Evolutionary conservation across 106 monocot species (phyloP).

Genomic region (Allium fistulosum): DNA sequence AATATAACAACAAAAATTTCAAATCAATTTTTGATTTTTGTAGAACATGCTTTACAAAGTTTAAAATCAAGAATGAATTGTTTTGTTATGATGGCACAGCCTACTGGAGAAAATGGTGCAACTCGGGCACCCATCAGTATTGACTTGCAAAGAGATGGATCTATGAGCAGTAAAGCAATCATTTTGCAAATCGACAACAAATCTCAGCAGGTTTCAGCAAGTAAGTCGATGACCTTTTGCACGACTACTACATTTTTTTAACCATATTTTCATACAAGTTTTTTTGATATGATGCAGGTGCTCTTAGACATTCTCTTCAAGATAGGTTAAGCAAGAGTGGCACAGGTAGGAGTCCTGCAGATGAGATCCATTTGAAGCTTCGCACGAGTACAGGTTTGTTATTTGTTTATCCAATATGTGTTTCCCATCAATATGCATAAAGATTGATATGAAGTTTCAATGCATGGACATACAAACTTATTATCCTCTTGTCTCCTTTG

Average conservation of each 20-base stretch:
- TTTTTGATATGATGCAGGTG: conserved; percentile 41
- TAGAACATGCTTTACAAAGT: neutral
- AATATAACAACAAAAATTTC: too few relatives aligned
- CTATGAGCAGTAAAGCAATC: conserved; percentile 73
- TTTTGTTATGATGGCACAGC: conserved; percentile 31
- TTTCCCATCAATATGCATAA: too few relatives aligned
- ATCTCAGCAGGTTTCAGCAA: conserved; percentile 96
- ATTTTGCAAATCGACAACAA: conserved; percentile 86
- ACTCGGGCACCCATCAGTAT: conserved; percentile 84
- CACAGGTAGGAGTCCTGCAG: conserved; percentile 37
- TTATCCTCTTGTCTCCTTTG: too few relatives aligned
- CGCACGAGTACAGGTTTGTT: conserved; percentile 74
- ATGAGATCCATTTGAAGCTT: conserved; percentile 87
- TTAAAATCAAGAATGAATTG: neutral
- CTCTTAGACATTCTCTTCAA: conserved; percentile 86
- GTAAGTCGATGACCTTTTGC: conserved; percentile 18
- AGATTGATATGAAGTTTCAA: too few relatives aligned
- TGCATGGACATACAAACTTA: too few relatives aligned
- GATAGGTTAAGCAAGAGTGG: conserved; percentile 82
- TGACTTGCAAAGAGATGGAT: conserved; percentile 60
- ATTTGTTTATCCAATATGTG: too few relatives aligned
- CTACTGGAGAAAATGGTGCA: conserved; percentile 95
- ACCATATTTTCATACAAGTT: neutral
- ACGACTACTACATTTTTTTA: neutral
- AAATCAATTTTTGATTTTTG: too few relatives aligned